Evolutionary conservation across 768 basidiomycete genomes (phyloP).

Genomic region (Mycena galericulata): DNA sequence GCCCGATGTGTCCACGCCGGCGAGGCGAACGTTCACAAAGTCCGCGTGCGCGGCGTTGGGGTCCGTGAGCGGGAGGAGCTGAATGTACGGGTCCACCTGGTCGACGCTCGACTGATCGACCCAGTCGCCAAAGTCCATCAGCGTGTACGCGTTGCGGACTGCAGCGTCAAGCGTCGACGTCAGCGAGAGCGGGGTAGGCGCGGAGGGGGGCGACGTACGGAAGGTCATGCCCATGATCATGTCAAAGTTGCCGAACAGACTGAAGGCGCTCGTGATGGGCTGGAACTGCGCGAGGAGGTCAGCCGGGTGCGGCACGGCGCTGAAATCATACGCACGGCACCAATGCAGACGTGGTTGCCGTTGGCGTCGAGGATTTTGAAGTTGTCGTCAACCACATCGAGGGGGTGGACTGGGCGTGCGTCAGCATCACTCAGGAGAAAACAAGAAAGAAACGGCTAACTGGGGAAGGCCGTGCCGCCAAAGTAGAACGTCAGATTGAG

Average conservation of each 20-base stretch:
- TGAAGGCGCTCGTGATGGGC: slow-evolving; percentile 65
- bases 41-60: slow-evolving; percentile 52
- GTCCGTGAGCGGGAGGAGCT: slow-evolving; percentile 70
- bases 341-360: slow-evolving; percentile 53
- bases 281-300: slow-evolving; percentile 65
- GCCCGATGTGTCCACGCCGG: slow-evolving; percentile 54
- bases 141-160: slow-evolving; percentile 76
- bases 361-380: slow-evolving; percentile 44
- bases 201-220: slow-evolving; percentile 53
- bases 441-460: slow-evolving; percentile 48
- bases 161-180: not conserved
- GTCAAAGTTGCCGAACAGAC: slow-evolving; percentile 61
- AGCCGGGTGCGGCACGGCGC: not conserved
- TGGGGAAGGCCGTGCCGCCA: slow-evolving; percentile 64
- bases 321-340: slow-evolving; percentile 47
- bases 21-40: slow-evolving; percentile 50
- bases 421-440: not conserved
- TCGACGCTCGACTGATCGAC: slow-evolving; percentile 54
- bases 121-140: slow-evolving; percentile 76
- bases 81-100: slow-evolving; percentile 66
- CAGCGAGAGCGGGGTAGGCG: not conserved
- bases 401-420: slow-evolving; percentile 34
- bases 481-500: slow-evolving; percentile 77
- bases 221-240: slow-evolving; percentile 82
- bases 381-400: slow-evolving; percentile 42